Evolutionary conservation across 2,329 filamentous ascomycete genomes (phyloP).

Genomic region (Nectriaceae sp.): DNA sequence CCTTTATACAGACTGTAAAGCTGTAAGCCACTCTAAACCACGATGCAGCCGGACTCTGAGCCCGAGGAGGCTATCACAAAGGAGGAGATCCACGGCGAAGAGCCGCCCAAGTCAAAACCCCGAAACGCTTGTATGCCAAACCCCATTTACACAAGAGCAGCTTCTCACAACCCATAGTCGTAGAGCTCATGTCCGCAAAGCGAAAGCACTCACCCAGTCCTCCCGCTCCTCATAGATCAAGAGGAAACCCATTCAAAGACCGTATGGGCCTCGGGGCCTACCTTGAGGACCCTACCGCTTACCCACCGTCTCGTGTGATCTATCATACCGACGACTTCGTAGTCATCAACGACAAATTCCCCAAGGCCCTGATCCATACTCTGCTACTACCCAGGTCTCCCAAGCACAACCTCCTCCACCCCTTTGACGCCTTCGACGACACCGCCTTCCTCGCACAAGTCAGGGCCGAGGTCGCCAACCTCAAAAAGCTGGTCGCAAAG

Average conservation of each 20-base stretch:
- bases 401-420: conserved; percentile 63
- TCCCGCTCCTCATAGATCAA: conserved; percentile 15
- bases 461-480: conserved; percentile 58
- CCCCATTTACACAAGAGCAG: neutral
- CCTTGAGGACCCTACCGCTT: conserved; percentile 62
- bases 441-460: conserved; percentile 66
- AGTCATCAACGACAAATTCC: conserved; percentile 79
- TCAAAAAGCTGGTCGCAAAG: conserved; percentile 67
- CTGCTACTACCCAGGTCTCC: conserved; percentile 81
- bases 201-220: conserved; percentile 31
- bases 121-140: conserved; percentile 39
- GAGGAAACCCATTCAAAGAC: conserved; percentile 42
- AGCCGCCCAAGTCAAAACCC: conserved; percentile 21
- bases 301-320: conserved; percentile 62
- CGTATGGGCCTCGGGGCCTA: conserved; percentile 69
- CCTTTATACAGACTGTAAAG: neutral
- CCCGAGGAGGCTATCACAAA: conserved; percentile 44
- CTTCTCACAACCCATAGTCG: conserved; percentile 24
- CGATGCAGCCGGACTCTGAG: conserved; percentile 30
- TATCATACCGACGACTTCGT: conserved; percentile 70
- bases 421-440: conserved; percentile 77
- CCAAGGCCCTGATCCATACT: conserved; percentile 82
- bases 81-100: conserved; percentile 42
- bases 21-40: neutral
- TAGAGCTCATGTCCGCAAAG: conserved; percentile 40